phyloP scores from a whole-genome alignment of 306 rosid species.

The Hylodesmum podocarpum region DNA sequence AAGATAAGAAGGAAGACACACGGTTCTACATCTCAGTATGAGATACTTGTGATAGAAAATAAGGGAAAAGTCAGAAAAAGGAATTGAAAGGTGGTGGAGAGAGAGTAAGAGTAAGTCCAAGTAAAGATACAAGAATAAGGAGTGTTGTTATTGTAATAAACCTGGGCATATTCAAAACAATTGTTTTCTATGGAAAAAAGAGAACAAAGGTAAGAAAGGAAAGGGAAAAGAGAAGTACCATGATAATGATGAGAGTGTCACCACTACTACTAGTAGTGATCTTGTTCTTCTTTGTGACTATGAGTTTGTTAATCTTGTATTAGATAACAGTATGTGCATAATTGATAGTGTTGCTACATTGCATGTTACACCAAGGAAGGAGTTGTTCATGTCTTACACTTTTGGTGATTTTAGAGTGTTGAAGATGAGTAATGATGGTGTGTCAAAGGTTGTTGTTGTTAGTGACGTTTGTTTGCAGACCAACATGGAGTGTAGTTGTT shows the following conservation, averaged over 20 bases:
- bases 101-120: not conserved
- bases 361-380: not conserved
- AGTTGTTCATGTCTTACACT: not conserved
- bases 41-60: not conserved
- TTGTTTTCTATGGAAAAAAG: not conserved
- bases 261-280: too few relatives aligned
- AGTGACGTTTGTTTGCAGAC: too few relatives aligned
- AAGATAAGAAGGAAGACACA: not conserved
- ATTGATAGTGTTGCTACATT: not conserved
- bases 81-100: too few relatives aligned
- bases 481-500: too few relatives aligned
- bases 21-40: not conserved
- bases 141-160: too few relatives aligned
- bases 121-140: not conserved
- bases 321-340: not conserved
- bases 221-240: too few relatives aligned
- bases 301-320: not conserved
- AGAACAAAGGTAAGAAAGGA: not conserved
- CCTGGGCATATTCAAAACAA: not conserved
- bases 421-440: too few relatives aligned
- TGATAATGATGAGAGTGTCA: too few relatives aligned
- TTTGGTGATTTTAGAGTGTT: not conserved
- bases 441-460: too few relatives aligned
- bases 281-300: not conserved
- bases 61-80: not conserved